Conservation (phyloP, 768 basidiomycete genomes). For the Neoboletus subvelutipes region DNA sequence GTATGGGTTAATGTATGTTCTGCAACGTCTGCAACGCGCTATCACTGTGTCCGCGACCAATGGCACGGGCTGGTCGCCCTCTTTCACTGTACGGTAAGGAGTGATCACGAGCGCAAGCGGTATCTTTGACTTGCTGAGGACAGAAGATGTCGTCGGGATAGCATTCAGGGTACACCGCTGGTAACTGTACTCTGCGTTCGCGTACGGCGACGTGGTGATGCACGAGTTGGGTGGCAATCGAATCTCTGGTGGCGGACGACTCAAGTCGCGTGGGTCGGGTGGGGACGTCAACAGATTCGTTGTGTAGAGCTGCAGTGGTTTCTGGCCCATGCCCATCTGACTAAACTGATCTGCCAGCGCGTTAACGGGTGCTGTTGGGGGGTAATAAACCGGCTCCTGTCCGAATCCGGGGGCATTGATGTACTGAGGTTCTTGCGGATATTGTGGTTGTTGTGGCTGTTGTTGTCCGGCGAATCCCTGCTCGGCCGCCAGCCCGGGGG, state of each 20-base stretch:
- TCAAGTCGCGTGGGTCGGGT: conserved; percentile 85
- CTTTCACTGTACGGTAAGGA: conserved; percentile 84
- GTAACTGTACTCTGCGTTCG: conserved; percentile 89
- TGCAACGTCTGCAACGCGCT: conserved; percentile 92
- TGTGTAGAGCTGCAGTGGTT: conserved; percentile 76
- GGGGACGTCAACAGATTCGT: conserved; percentile 92
- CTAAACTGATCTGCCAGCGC: conserved; percentile 82
- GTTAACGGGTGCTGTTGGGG: conserved; percentile 46
- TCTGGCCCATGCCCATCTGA: conserved; percentile 86
- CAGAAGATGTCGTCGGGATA: conserved; percentile 86
- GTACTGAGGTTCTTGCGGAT: conserved; percentile 45
- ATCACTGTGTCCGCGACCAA: conserved; percentile 92
- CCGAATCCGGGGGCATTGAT: conserved; percentile 45
- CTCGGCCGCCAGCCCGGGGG: conserved; percentile 75
- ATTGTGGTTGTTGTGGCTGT: conserved; percentile 44
- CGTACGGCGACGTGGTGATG: conserved; percentile 71
- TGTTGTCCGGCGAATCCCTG: conserved; percentile 69
- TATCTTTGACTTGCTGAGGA: conserved; percentile 86
- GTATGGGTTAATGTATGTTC: conserved; percentile 96
- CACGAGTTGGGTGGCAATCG: conserved; percentile 82
- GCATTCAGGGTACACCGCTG: conserved; percentile 89
- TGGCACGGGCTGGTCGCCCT: conserved; percentile 83
- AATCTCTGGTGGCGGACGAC: conserved; percentile 84
- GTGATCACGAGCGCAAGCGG: conserved; percentile 88
- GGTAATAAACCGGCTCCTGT: conserved; percentile 42